These are phyloP conservation scores for Blastocladiella emersonii DNA, from an alignment of 371 early-diverging fungal species.

Conservation along the genomic window DNA sequence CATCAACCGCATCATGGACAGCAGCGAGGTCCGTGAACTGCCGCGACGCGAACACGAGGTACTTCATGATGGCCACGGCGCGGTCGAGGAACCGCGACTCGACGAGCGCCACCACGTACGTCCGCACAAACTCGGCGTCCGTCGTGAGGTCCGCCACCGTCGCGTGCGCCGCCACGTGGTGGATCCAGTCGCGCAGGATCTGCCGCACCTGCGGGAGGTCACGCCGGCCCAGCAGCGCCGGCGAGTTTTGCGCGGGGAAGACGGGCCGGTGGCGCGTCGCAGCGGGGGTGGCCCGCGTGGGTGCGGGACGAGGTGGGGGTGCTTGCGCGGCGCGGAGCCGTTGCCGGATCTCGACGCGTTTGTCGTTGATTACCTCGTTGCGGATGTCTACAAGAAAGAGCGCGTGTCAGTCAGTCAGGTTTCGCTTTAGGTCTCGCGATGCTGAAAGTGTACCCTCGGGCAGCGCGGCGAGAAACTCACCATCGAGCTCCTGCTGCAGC, in stretches of 20 bases:
- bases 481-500: background rate
- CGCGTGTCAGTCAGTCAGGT: background rate
- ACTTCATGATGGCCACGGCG: too few species aligned
- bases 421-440: fast-evolving
- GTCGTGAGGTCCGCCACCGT: background rate
- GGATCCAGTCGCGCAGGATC: background rate
- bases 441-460: background rate
- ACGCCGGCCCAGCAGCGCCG: background rate
- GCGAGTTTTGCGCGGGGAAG: background rate
- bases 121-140: background rate
- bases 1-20: too few species aligned
- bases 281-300: too few species aligned
- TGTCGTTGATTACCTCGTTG: background rate
- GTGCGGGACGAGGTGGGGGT: background rate
- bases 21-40: too few species aligned
- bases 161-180: background rate
- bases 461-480: background rate
- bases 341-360: background rate
- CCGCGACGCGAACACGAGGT: too few species aligned
- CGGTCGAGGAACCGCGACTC: background rate
- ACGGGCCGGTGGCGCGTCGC: background rate
- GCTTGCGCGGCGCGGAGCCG: background rate
- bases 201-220: background rate
- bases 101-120: background rate
- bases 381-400: background rate